Base-by-base conservation (phyloP, 2,329 filamentous ascomycete genomes). In the Nemania diffusa region DNA sequence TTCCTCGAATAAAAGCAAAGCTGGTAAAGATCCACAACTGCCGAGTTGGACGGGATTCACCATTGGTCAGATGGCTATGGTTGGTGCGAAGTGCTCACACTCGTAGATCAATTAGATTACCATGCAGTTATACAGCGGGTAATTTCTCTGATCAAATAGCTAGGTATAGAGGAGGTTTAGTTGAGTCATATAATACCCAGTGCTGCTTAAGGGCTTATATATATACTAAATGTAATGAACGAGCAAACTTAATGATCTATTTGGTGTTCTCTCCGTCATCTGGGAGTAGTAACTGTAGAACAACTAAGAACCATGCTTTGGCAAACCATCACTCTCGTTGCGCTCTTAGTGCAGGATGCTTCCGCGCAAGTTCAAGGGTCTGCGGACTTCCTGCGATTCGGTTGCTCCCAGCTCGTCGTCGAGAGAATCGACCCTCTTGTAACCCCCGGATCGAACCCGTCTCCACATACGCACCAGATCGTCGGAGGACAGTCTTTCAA, bases 381-480 rank as follows among this genome's bases (percentile, higher is more conserved):
- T 9, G 57, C 57, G 17, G 58, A 61, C 32, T 61, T 61, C 34
- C 48, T 61, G 26, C 58, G 58, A 44, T 61, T 61, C 26, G 58
- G 58, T 24, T 61, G 58, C 58, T 61, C 58, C 5, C 58, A 61
- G 58, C 58, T 61, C 20, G 58, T 61, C 11, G 13, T 61, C 48
- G 58, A 61, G 26, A 32, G 58, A 17, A 52, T 61, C 26, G 58
- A 61, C 34, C 58, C 58, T 61, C 58, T 61, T 7, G 58, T 61
- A 22, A 22, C 58, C 17, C 58, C 58, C 9, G 58, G 58, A 44
- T 4, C 46, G 24, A 61, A 61, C 11, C 58, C 58, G 17, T 61
- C 58, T 61, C 58, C 58, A 17, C 58, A 61, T 24, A 61, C 58
- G 17, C 58, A 61, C 13, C 58, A 61, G 40, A 13, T 61, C 5